These are phyloP conservation scores for Thelephora terrestris DNA, from an alignment of 1,284 basidiomycete species.

Conservation along the genomic window DNA sequence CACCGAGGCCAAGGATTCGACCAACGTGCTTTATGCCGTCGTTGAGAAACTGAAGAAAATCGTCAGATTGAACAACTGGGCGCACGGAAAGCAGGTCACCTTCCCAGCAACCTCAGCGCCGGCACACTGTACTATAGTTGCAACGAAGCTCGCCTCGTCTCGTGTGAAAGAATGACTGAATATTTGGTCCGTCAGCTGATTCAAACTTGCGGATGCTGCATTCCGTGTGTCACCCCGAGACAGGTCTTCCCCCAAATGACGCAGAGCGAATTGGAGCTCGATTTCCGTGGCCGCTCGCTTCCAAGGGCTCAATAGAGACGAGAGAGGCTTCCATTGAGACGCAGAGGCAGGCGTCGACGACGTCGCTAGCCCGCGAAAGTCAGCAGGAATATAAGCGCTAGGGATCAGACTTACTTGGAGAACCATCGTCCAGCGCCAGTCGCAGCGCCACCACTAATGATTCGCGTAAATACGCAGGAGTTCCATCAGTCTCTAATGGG, in stretches of 20 bases:
- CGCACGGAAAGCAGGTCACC: constrained; percentile 28
- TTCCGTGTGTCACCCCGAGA: constrained; percentile 42
- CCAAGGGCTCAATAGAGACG: constrained; percentile 66
- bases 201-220: constrained; percentile 44
- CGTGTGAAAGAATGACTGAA: constrained; percentile 62
- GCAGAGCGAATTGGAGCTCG: constrained; percentile 63
- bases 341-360: constrained; percentile 31
- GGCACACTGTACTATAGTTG: constrained; percentile 64
- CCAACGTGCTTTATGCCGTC: constrained; percentile 60
- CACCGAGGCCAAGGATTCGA: constrained; percentile 37
- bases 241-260: constrained; percentile 58
- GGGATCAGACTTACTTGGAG: constrained; percentile 8
- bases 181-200: constrained; percentile 52
- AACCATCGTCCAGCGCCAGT: constrained; percentile 49
- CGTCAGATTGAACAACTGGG: constrained; percentile 1
- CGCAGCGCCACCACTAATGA: constrained; percentile 56
- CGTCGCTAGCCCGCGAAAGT: neutral
- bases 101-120: constrained; percentile 54
- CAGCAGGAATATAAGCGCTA: neutral
- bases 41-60: constrained; percentile 51
- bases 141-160: constrained; percentile 71
- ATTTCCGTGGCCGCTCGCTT: constrained; percentile 70
- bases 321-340: constrained; percentile 50
- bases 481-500: constrained; percentile 39
- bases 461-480: constrained; percentile 44